Evolutionary conservation across 2,329 filamentous ascomycete genomes (phyloP).

Genomic region (Neonectria punicea): DNA sequence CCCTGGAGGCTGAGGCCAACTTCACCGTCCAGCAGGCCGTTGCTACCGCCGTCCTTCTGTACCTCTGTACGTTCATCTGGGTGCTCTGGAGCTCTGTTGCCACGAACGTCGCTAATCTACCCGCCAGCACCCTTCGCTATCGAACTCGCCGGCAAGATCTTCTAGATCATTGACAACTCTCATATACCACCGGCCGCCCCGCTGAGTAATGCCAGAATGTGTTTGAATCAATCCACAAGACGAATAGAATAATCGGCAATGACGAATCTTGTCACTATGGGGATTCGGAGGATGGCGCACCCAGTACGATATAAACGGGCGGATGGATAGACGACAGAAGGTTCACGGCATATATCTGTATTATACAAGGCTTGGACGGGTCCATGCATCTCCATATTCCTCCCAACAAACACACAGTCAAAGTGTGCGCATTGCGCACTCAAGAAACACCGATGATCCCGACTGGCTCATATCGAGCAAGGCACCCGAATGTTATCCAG

Average conservation of each 20-base stretch:
- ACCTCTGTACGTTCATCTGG: conserved; percentile 73
- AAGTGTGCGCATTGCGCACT: conserved; percentile 2
- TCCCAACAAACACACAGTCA: conserved; percentile 21
- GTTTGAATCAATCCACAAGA: neutral
- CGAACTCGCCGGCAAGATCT: conserved; percentile 60
- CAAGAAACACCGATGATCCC: neutral
- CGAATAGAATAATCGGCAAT: conserved; percentile 20
- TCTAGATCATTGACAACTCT: conserved; percentile 44
- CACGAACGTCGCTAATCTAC: conserved; percentile 18
- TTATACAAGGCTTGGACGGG: conserved; percentile 33
- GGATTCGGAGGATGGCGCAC: conserved; percentile 28
- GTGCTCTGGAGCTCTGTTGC: neutral
- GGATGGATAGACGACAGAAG: conserved; percentile 31
- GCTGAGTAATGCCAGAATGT: conserved; percentile 6
- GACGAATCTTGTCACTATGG: conserved; percentile 11
- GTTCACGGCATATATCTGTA: conserved; percentile 40
- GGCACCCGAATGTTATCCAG: conserved; percentile 10
- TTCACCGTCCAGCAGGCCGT: conserved; percentile 75
- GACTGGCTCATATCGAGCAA: conserved; percentile 3
- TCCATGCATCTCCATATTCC: conserved; percentile 31
- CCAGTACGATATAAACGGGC: conserved; percentile 41
- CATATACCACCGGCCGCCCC: neutral
- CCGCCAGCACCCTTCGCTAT: conserved; percentile 66
- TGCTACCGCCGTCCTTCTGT: conserved; percentile 74
- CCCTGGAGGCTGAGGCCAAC: conserved; percentile 74